Conservation (phyloP, 331 rosid genomes). For the Malus hybrid region DNA sequence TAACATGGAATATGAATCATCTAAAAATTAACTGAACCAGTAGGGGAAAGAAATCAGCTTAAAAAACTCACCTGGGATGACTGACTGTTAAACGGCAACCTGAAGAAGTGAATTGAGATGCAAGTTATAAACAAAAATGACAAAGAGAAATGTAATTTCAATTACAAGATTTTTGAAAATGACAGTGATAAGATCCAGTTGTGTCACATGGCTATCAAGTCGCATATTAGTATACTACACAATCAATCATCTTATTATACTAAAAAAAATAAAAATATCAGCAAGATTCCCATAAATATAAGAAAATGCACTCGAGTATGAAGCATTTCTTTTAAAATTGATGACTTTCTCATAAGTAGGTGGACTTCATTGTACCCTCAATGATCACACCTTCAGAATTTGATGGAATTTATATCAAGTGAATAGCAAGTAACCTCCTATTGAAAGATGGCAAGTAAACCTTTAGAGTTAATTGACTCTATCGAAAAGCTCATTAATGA, state of each 20-base stretch:
- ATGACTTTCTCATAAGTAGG: background rate
- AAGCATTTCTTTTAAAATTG: background rate
- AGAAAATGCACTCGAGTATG: no score
- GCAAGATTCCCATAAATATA: background rate
- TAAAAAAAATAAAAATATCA: background rate
- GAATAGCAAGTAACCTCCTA: background rate
- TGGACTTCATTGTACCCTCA: background rate
- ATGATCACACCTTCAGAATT: background rate
- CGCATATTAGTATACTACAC: background rate
- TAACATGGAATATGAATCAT: background rate
- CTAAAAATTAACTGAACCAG: background rate
- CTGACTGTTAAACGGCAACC: constrained; percentile 55
- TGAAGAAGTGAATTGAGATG: constrained; percentile 30
- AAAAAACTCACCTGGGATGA: constrained; percentile 50
- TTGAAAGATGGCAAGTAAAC: background rate
- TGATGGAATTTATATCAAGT: background rate
- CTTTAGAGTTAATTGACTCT: background rate
- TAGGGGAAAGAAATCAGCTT: background rate
- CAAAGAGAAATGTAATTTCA: background rate
- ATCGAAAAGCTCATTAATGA: background rate
- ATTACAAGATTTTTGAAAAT: background rate
- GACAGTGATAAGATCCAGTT: background rate
- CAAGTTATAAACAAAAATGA: background rate
- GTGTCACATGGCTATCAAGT: background rate
- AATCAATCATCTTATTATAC: background rate